Evolutionary conservation across 768 basidiomycete genomes (phyloP), one percentile per base, ranked within the genome.

Genomic region (Russula ochroleuca): DNA sequence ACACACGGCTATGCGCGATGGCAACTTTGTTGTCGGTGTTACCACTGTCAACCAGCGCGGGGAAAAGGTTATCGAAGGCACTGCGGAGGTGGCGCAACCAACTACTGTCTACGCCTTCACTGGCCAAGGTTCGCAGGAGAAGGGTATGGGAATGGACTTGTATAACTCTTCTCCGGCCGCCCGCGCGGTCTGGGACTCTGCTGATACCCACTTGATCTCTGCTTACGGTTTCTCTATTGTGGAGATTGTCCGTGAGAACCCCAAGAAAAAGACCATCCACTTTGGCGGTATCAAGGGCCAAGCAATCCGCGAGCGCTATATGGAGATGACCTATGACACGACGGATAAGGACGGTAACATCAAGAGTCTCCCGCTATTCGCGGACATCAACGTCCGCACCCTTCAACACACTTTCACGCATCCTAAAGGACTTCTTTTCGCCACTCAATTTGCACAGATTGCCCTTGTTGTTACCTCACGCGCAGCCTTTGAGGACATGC

Each of bases 221-320:
- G 93, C 95, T 5, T 98, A 99, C 70, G 97, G 97, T 50, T 99
- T 99, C 80, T 98, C 96, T 5, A 98, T 99, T 73, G 80, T 98
- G 71, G 95, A 99, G 74, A 97, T 99, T 69, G 96, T 99, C 76
- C 96, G 95, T 78, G 90, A 95, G 74, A 98, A 98, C 74, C 95
- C 96, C 21, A 97, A 94, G 81, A 87, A 91, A 76, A 94, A 98
- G 80, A 99, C 94, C 0, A 88, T 99, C 69, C 96, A 99, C 76
- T 99, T 99, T 69, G 97, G 97, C 80, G 97, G 97, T 73, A 92
- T 98, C 76, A 98, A 98, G 78, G 97, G 97, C 45, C 96, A 98
- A 73, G 95, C 88, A 3, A 98, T 98, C 67, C 91, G 97, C 33
- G 91, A 95, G 70, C 87, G 97, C n/a, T 99, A 99, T 78, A 98